A percentile compares a stretch with the other conserved stretches of the same genome.
Conservation (phyloP, 1,284 basidiomycete species). For the Puccinia hordei region DNA sequence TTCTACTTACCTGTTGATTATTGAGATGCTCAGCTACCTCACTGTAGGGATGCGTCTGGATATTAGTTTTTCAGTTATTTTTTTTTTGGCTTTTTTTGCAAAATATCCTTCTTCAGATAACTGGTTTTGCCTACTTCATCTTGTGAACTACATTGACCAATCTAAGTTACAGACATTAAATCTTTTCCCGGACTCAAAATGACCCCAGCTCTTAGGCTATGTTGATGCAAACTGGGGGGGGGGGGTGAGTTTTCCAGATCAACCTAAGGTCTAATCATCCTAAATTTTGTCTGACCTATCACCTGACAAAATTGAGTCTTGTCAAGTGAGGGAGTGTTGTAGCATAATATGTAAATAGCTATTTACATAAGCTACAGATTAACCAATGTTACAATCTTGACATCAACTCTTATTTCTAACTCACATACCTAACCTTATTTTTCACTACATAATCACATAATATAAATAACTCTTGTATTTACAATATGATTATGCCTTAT, state of each 20-base stretch:
- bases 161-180: neutral
- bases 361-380: no score
- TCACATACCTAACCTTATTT: no score
- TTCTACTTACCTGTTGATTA: neutral
- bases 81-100: neutral
- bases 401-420: no score
- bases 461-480: no score
- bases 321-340: no score
- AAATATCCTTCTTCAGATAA: neutral
- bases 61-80: neutral
- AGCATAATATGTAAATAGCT: no score
- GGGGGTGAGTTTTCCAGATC: neutral
- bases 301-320: neutral
- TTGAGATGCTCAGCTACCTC: neutral
- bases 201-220: neutral
- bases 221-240: slow-evolving; percentile 12
- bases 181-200: neutral
- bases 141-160: neutral
- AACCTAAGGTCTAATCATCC: neutral
- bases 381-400: no score
- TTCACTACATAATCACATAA: no score
- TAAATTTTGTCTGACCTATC: neutral
- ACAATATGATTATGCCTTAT: no score
- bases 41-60: neutral
- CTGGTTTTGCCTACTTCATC: neutral